A percentile compares a stretch with the other conserved stretches of the same genome.
These are phyloP conservation scores for Coprinopsis marcescibilis DNA, from an alignment of 768 basidiomycete species.

Conservation along the genomic window DNA sequence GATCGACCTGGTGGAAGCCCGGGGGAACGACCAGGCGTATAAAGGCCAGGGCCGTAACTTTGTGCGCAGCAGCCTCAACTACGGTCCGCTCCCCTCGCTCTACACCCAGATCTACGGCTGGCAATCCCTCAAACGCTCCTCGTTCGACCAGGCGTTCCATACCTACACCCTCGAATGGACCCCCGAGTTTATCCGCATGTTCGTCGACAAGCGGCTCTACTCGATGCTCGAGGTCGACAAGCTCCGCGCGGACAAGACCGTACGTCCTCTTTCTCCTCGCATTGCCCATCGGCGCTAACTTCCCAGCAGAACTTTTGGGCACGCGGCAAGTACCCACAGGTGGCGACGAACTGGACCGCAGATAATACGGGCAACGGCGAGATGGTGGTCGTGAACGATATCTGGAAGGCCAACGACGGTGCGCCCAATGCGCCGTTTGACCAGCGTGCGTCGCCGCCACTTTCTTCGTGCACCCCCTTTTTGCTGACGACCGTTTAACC, in stretches of 20 bases:
- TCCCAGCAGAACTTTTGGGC: constrained; percentile 1
- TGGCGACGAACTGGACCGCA: constrained; percentile 51
- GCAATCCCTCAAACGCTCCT: constrained; percentile 45
- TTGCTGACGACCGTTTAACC: too few species aligned
- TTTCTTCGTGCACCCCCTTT: constrained; percentile 1
- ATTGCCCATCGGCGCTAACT: neutral
- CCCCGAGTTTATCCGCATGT: constrained; percentile 60
- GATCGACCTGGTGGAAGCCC: constrained; percentile 53
- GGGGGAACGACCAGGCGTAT: constrained; percentile 57
- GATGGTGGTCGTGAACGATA: constrained; percentile 53
- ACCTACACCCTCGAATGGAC: constrained; percentile 79
- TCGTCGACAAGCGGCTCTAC: constrained; percentile 67
- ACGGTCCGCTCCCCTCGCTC: constrained; percentile 48
- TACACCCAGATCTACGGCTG: constrained; percentile 57
- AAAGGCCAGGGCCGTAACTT: constrained; percentile 52
- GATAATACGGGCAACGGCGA: constrained; percentile 9
- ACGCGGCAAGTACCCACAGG: constrained; percentile 54
- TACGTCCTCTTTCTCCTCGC: constrained; percentile 29
- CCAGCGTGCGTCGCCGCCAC: constrained; percentile 47
- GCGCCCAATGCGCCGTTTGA: constrained; percentile 75
- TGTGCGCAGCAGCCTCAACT: constrained; percentile 59
- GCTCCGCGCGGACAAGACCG: constrained; percentile 24
- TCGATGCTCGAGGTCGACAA: constrained; percentile 58
- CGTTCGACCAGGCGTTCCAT: constrained; percentile 50
- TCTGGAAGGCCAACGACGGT: constrained; percentile 44